phyloP scores from a whole-genome alignment of 2,329 filamentous ascomycete genomes.

The Penicillium digitatum region DNA sequence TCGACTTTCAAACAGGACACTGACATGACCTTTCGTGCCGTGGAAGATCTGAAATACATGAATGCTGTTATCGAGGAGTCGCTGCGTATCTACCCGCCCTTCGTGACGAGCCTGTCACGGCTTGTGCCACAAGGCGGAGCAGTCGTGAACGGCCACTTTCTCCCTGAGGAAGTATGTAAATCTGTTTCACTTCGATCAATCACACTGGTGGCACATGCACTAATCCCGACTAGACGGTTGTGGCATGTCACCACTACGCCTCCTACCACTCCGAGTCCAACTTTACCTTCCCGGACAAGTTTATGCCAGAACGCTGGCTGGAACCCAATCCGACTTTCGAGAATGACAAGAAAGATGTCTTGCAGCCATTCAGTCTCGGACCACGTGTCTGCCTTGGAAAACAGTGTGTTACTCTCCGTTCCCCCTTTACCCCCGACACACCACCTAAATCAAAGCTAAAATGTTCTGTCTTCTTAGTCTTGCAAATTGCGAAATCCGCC shows the following conservation, averaged over 20 bases:
- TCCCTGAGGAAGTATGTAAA: constrained; percentile 29
- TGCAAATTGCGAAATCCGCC: constrained; percentile 26
- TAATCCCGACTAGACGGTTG: constrained; percentile 9
- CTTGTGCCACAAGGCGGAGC: constrained; percentile 31
- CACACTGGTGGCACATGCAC: neutral
- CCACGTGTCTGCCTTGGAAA: constrained; percentile 37
- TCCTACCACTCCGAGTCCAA: constrained; percentile 25
- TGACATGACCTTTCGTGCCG: constrained; percentile 32
- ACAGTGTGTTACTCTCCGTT: constrained; percentile 13
- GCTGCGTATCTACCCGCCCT: constrained; percentile 46
- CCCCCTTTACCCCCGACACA: neutral
- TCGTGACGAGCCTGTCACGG: constrained; percentile 27
- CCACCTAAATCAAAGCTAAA: neutral
- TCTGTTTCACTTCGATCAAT: neutral
- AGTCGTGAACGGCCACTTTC: constrained; percentile 31
- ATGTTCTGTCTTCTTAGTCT: constrained; percentile 5
- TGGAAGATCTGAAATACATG: constrained; percentile 40
- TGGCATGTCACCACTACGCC: constrained; percentile 24
- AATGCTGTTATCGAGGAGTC: constrained; percentile 48
- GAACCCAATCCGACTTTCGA: constrained; percentile 13
- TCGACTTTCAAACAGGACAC: constrained; percentile 19
- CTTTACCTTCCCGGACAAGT: constrained; percentile 24
- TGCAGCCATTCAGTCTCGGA: constrained; percentile 37
- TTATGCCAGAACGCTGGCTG: constrained; percentile 37
- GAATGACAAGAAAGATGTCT: constrained; percentile 22